These are phyloP conservation scores for Parsonsia alboflavescens DNA, from an alignment of 257 asterid species.

Conservation along the genomic window DNA sequence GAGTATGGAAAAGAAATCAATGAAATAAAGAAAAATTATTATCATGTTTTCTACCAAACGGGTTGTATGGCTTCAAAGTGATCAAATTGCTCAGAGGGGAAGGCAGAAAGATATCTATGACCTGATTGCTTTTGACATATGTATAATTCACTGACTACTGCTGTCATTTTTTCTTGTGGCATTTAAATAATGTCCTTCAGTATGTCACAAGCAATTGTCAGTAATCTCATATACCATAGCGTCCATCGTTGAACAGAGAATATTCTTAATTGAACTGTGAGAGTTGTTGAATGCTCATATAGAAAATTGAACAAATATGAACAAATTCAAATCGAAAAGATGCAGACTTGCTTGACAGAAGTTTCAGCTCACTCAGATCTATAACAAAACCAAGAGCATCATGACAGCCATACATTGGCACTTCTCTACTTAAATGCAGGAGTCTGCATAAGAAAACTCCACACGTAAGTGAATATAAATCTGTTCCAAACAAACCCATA, in stretches of 20 bases:
- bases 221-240: not conserved
- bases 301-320: no score
- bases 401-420: no score
- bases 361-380: not conserved
- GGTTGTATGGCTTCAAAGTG: conserved; percentile 55
- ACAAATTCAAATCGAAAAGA: not conserved
- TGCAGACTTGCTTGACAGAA: not conserved
- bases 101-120: conserved; percentile 83
- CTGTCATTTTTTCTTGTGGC: conserved; percentile 59
- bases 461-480: no score
- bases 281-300: no score
- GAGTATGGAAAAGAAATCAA: not conserved
- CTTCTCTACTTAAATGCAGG: not conserved
- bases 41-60: conserved; percentile 53
- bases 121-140: no score
- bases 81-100: conserved; percentile 65
- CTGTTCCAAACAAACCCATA: no score
- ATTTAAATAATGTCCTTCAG: conserved; percentile 78
- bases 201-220: conserved; percentile 1
- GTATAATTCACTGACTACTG: conserved; percentile 50
- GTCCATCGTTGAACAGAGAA: not conserved
- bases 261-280: no score
- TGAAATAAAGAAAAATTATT: not conserved
- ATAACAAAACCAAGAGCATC: no score
- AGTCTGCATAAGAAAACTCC: not conserved